Evolutionary conservation across 305 asterid genomes (phyloP).

Genomic region (Nicotiana rustica): DNA sequence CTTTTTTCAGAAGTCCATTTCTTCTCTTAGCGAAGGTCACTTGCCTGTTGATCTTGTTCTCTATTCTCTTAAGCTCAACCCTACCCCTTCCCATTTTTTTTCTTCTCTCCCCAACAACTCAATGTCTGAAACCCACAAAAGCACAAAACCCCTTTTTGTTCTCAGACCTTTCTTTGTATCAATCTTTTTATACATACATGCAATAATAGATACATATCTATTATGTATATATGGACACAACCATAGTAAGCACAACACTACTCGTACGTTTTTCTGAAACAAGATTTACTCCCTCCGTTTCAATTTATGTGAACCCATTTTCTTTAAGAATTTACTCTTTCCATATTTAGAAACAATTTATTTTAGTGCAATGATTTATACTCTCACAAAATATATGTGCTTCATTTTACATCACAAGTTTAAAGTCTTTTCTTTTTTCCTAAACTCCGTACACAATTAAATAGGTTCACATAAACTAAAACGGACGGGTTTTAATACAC

Average conservation of each 20-base stretch:
- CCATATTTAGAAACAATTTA: too few species aligned
- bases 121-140: slow-evolving; percentile 34
- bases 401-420: too few species aligned
- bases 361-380: too few species aligned
- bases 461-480: too few species aligned
- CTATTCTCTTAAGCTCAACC: slow-evolving; percentile 98
- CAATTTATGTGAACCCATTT: too few species aligned
- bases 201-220: slow-evolving; percentile 41
- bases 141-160: slow-evolving; percentile 39
- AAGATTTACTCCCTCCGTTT: background rate
- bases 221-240: slow-evolving; percentile 34
- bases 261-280: background rate
- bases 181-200: slow-evolving; percentile 48
- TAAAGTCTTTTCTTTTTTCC: too few species aligned
- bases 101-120: slow-evolving; percentile 24
- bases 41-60: slow-evolving; percentile 98
- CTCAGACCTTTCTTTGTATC: slow-evolving; percentile 40
- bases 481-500: background rate
- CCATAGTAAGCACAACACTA: slow-evolving; percentile 20
- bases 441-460: too few species aligned
- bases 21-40: slow-evolving; percentile 95
- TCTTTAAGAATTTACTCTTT: too few species aligned
- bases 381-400: too few species aligned
- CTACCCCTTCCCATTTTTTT: slow-evolving; percentile 89
- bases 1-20: slow-evolving; percentile 96